Base-by-base conservation (phyloP, 1,284 basidiomycete species). In the Moesziomyces parantarcticus region DNA sequence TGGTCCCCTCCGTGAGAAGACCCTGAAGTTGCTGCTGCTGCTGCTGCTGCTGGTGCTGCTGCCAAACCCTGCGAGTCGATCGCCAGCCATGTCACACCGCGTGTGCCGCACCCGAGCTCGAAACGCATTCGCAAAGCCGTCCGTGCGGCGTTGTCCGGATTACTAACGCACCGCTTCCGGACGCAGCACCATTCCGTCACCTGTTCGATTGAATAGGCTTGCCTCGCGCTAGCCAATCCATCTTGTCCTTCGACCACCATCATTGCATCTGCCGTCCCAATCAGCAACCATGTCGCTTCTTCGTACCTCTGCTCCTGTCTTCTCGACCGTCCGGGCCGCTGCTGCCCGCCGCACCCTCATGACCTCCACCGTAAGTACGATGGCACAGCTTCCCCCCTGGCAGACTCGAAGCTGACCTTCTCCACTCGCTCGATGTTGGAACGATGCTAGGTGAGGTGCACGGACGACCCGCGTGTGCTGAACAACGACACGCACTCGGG, bases 401-500 rank as follows among this genome's bases (percentile, higher is more conserved):
- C 13, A 13, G 11, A 32, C 29, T 26, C 34, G 8, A 9, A 26
- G 25, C 49, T 47, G 16, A 50, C 43, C 14, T 32, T 7, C 11
- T 26, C 25, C 34, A 11, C 26, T 6, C 52, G n/a, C 46, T 5
- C n/a, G 1, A 22, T 13, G n/a, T 36, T 25, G 5, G 16, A 21
- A 16, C 45, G n/a, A 36, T 18, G 22, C 11, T 51, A 73, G 70
- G 48, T 56, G n/a, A 47, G 50, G 21, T 47, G 60, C 29, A 68
- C 70, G n/a, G 70, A 64, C 56, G 65, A 73, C 26, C 70, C 64
- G 1, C 22, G 45, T 10, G 49, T 72, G 13, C 63, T 72, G 47
- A 54, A 63, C 55, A 56, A 58, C 14, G 64, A 73, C 42, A 73
- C 70, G 14, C 60, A 68, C 48, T 75, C 72, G 10, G 75, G 72